Conservation (phyloP, 805 yeast genomes). For the Saccharomycopsis synnaedendra region DNA sequence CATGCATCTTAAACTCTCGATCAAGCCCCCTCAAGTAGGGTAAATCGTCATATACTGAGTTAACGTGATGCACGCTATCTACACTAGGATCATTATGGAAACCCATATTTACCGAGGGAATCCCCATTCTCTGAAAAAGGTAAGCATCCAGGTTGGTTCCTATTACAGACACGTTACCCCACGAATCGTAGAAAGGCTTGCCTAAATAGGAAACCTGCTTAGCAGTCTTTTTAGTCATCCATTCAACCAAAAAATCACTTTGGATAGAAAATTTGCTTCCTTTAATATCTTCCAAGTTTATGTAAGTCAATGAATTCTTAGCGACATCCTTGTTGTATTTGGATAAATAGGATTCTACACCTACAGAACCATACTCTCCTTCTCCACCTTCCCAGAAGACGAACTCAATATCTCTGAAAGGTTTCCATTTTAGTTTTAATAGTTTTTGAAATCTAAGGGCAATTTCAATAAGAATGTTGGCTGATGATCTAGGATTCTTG, state of each 20-base stretch:
- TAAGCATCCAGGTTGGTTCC: slow-evolving; percentile 70
- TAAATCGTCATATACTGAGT: slow-evolving; percentile 60
- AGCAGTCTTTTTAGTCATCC: slow-evolving; percentile 33
- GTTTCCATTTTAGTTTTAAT: slow-evolving; percentile 13
- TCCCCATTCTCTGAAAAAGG: slow-evolving; percentile 44
- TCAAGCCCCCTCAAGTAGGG: slow-evolving; percentile 52
- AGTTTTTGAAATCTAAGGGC: slow-evolving; percentile 30
- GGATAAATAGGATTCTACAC: slow-evolving; percentile 67
- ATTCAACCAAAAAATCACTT: slow-evolving; percentile 34
- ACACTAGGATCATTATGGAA: slow-evolving; percentile 26
- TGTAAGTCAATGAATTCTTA: slow-evolving; percentile 46
- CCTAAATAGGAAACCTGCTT: slow-evolving; percentile 27
- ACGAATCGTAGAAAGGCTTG: too few relatives aligned
- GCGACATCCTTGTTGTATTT: slow-evolving; percentile 37
- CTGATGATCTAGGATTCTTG: not conserved
- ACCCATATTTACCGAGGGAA: slow-evolving; percentile 48
- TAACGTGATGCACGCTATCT: slow-evolving; percentile 54
- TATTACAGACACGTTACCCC: slow-evolving; percentile 22
- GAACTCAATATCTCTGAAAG: slow-evolving; percentile 10
- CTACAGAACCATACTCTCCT: slow-evolving; percentile 30
- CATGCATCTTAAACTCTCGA: slow-evolving; percentile 26
- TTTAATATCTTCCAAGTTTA: slow-evolving; percentile 53
- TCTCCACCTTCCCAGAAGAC: slow-evolving; percentile 23
- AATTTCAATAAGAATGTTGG: slow-evolving; percentile 33
- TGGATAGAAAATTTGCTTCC: slow-evolving; percentile 25